These are phyloP conservation scores for Pyrus communis DNA, from an alignment of 306 rosid species.

Conservation along the genomic window DNA sequence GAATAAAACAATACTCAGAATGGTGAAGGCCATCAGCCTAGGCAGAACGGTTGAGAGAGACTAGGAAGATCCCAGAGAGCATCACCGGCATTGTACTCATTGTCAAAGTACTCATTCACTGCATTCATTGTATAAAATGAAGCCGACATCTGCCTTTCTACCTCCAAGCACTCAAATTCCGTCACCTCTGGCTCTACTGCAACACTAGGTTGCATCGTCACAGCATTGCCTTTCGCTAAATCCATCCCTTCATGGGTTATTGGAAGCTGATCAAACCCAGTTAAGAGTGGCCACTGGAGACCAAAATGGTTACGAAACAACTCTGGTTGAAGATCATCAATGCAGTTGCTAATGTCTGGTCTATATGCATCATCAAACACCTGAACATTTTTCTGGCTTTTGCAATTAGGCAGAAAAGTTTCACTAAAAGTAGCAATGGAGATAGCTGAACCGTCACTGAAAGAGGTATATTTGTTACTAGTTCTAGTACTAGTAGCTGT, in stretches of 20 bases:
- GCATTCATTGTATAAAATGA: conserved; percentile 22
- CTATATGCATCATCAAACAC: conserved; percentile 35
- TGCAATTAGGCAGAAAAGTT: background rate
- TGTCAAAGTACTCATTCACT: conserved; percentile 19
- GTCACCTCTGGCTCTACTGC: background rate
- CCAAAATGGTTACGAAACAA: conserved; percentile 11
- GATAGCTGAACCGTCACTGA: background rate
- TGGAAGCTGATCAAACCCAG: conserved; percentile 25
- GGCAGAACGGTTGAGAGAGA: conserved; percentile 26
- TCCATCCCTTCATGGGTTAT: conserved; percentile 16
- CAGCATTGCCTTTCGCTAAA: background rate
- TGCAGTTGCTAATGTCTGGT: conserved; percentile 40
- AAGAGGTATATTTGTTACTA: background rate
- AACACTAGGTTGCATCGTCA: background rate
- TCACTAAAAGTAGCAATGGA: background rate
- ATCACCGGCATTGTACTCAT: conserved; percentile 18
- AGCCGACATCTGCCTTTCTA: conserved; percentile 32
- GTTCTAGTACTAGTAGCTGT: conserved; percentile 3
- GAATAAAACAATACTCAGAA: background rate
- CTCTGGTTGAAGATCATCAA: conserved; percentile 13
- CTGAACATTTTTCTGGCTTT: background rate
- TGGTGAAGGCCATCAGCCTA: conserved; percentile 7
- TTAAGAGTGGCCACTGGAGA: conserved; percentile 35
- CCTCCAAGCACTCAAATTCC: conserved; percentile 11
- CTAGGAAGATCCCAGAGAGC: conserved; percentile 31